phyloP scores from a whole-genome alignment of 2,329 filamentous ascomycete species.

The Penicillium sp. region DNA sequence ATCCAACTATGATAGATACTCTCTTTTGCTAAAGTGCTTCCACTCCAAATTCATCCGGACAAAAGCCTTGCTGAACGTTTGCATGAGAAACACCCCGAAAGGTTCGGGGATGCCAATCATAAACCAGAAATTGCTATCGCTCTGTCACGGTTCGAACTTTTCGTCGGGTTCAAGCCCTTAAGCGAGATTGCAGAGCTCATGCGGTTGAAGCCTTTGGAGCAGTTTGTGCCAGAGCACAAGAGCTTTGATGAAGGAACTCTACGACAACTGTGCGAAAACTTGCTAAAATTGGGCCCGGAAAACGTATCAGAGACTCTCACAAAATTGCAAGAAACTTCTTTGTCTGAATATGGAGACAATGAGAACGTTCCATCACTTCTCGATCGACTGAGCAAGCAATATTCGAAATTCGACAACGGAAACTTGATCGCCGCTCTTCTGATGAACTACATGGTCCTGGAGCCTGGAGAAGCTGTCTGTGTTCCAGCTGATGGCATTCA shows the following conservation, averaged over 20 bases:
- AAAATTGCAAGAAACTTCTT: constrained; percentile 50
- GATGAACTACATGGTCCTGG: constrained; percentile 68
- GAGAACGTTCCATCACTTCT: constrained; percentile 62
- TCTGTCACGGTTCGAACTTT: constrained; percentile 68
- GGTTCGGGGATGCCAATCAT: constrained; percentile 71
- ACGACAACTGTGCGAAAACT: constrained; percentile 53
- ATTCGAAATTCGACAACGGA: constrained; percentile 63
- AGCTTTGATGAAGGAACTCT: constrained; percentile 59
- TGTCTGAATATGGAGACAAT: constrained; percentile 51
- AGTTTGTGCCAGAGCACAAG: constrained; percentile 52
- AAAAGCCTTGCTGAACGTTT: constrained; percentile 64
- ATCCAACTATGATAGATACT: constrained; percentile 52
- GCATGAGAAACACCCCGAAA: constrained; percentile 61
- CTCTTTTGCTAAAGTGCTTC: constrained; percentile 71
- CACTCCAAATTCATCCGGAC: constrained; percentile 71
- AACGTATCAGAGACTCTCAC: constrained; percentile 55
- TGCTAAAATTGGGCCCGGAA: constrained; percentile 55
- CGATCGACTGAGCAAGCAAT: constrained; percentile 63
- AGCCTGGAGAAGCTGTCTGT: constrained; percentile 65
- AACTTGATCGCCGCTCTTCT: constrained; percentile 66
- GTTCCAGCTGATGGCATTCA: constrained; percentile 72
- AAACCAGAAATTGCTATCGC: constrained; percentile 76
- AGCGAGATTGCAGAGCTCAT: constrained; percentile 60
- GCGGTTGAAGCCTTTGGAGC: constrained; percentile 51
- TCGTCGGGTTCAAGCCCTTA: constrained; percentile 70